phyloP scores from a whole-genome alignment of 176 grass and related monocot genomes.

The Oryza glaberrima region DNA sequence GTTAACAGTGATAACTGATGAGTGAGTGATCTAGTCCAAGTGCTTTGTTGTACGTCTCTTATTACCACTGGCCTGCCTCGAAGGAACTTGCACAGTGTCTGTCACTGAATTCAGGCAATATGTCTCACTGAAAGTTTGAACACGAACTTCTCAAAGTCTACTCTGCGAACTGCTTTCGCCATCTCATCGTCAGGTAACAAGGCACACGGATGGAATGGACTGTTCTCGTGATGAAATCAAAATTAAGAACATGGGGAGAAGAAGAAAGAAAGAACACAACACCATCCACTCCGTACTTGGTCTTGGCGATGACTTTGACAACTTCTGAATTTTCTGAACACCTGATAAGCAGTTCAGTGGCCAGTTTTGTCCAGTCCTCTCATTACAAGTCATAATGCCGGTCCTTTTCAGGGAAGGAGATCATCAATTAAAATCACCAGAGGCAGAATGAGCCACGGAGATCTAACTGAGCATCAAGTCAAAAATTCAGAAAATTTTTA shows the following conservation, averaged over 20 bases:
- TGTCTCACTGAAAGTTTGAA: constrained; percentile 2
- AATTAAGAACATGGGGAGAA: not conserved
- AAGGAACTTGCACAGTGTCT: not conserved
- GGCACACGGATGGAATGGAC: constrained; percentile 9
- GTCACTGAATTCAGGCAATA: not conserved
- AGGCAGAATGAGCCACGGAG: constrained; percentile 19
- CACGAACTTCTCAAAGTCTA: constrained; percentile 22
- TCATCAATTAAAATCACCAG: not conserved
- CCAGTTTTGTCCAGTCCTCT: not conserved
- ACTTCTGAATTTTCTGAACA: not conserved
- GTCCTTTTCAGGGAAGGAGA: constrained; percentile 41
- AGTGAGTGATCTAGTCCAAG: not conserved
- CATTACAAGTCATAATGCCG: constrained; percentile 10
- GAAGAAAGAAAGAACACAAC: not conserved
- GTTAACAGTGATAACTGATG: not conserved
- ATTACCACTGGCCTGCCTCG: not conserved
- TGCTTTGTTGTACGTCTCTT: not conserved
- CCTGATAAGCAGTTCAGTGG: constrained; percentile 23
- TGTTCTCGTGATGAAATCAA: not conserved
- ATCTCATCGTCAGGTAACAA: constrained; percentile 4
- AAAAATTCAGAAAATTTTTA: constrained; percentile 22
- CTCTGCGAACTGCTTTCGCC: constrained; percentile 8
- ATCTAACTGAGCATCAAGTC: constrained; percentile 15
- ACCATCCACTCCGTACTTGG: constrained; percentile 2
- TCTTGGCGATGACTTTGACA: constrained; percentile 25